These are phyloP conservation scores for Termitomyces sp. DNA, from an alignment of 768 basidiomycete genomes.

Conservation along the genomic window DNA sequence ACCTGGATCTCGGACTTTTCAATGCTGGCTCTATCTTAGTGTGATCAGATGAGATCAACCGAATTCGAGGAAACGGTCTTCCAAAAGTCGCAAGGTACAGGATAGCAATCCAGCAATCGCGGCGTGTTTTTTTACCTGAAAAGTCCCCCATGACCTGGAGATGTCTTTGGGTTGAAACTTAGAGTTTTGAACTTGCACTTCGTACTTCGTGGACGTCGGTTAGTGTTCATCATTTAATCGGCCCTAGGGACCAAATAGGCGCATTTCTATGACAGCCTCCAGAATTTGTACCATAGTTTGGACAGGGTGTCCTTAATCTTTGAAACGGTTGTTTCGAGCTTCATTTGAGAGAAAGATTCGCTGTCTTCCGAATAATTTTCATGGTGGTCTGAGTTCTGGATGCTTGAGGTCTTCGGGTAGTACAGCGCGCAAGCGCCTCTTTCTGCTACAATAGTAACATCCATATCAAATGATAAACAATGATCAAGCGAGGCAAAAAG, in stretches of 20 bases:
- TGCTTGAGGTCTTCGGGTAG: neutral
- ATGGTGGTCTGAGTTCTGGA: neutral
- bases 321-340: neutral
- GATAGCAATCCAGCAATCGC: neutral
- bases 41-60: neutral
- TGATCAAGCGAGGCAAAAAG: neutral
- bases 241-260: constrained; percentile 4
- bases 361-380: constrained; percentile 20
- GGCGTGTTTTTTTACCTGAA: constrained; percentile 7
- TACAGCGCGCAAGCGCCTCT: neutral
- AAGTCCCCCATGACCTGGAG: constrained; percentile 3
- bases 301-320: constrained; percentile 14
- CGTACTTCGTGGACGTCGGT: neutral
- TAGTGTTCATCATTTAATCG: constrained; percentile 14
- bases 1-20: constrained; percentile 1
- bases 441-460: neutral
- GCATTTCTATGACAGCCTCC: constrained; percentile 14
- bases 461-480: neutral
- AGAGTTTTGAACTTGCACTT: neutral
- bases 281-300: constrained; percentile 14
- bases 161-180: neutral
- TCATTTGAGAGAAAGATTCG: constrained; percentile 8
- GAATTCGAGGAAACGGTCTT: neutral
- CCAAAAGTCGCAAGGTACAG: constrained; percentile 4
- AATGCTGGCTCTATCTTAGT: constrained; percentile 5